phyloP scores from a whole-genome alignment of 305 asterid genomes.

The Fraxinus albicans region DNA sequence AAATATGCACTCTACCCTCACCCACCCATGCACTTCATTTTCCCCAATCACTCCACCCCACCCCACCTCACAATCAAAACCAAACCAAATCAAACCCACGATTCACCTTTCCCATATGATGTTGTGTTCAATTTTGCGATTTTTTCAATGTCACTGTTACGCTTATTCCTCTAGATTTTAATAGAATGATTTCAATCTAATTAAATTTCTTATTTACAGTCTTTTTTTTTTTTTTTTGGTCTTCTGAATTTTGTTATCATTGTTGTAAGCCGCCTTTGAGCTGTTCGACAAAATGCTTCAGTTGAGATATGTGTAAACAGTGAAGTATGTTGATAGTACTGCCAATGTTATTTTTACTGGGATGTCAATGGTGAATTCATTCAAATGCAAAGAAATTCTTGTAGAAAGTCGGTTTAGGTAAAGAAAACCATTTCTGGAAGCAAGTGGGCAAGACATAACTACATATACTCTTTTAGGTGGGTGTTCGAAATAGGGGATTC shows the following conservation, averaged over 20 bases:
- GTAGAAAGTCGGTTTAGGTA: conserved; percentile 70
- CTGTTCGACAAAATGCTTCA: conserved; percentile 18
- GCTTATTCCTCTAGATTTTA: neutral
- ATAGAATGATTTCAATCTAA: neutral
- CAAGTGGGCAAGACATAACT: conserved; percentile 72
- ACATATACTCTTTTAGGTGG: conserved; percentile 64
- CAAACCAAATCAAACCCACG: no score
- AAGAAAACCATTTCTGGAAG: conserved; percentile 89
- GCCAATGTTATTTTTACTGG: conserved; percentile 14
- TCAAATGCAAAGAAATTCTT: conserved; percentile 52
- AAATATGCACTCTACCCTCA: no score
- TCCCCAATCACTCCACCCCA: no score
- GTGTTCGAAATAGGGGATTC: no score
- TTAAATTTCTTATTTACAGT: neutral
- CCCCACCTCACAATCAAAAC: no score
- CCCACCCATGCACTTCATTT: no score
- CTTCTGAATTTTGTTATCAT: neutral
- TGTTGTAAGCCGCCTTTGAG: neutral
- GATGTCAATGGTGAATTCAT: conserved; percentile 32
- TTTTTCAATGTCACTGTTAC: neutral
- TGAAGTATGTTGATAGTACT: neutral
- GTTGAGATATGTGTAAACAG: neutral
- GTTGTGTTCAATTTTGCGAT: neutral
- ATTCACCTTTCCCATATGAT: neutral
- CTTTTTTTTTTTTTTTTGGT: neutral